Percentiles rank a stretch among this genome's conserved stretches.
Conservation (phyloP, 2,329 filamentous ascomycete species). For the Fusarium subtropicale region DNA sequence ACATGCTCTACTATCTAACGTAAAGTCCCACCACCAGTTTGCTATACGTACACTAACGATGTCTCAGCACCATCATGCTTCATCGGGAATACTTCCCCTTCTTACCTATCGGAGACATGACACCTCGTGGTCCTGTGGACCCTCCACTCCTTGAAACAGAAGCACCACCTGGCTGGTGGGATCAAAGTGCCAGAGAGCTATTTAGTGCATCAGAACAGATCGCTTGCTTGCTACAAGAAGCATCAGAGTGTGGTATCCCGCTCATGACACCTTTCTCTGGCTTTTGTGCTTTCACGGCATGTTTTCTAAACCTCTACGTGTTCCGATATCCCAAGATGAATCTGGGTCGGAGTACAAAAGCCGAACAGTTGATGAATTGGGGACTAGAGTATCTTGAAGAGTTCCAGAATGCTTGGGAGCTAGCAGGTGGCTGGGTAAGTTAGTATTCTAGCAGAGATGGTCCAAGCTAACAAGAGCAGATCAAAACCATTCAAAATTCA, state of each 20-base stretch:
- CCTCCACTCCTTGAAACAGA: constrained; percentile 54
- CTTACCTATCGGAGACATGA: constrained; percentile 51
- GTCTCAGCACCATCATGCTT: constrained; percentile 54
- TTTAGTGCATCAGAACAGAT: constrained; percentile 54
- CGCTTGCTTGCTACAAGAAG: constrained; percentile 52
- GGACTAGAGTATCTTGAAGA: constrained; percentile 40
- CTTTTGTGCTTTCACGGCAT: constrained; percentile 60
- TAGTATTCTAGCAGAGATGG: fast-evolving
- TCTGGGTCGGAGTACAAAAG: constrained; percentile 24
- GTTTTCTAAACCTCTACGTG: constrained; percentile 57
- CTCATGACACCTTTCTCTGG: constrained; percentile 58
- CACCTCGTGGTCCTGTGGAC: constrained; percentile 55
- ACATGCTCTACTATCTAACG: constrained; percentile 59
- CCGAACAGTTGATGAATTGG: constrained; percentile 37
- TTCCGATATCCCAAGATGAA: constrained; percentile 57
- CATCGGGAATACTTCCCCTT: constrained; percentile 60
- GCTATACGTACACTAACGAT: fast-evolving
- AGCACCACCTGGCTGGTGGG: constrained; percentile 56
- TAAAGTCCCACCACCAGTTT: constrained; percentile 16
- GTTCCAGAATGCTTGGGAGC: constrained; percentile 40
- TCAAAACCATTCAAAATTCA: constrained; percentile 44
- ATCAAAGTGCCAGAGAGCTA: constrained; percentile 52
- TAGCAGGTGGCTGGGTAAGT: constrained; percentile 42
- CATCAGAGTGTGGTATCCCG: constrained; percentile 52
- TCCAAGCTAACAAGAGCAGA: constrained; percentile 11